Evolutionary conservation across 108 stramenopile species (phyloP).

Genomic region (Skeletonema menzelii): DNA sequence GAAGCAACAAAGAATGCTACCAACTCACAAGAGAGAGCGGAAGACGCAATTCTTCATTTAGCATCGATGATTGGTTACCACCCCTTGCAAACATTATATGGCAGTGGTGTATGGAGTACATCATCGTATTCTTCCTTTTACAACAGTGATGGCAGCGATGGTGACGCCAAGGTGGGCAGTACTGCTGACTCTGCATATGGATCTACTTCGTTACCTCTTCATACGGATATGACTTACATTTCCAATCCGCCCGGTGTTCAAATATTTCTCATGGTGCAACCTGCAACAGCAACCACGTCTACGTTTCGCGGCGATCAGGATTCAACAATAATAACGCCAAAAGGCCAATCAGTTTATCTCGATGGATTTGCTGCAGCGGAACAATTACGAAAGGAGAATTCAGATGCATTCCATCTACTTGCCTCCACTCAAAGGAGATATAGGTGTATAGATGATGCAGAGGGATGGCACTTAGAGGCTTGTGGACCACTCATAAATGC

Average conservation of each 20-base stretch:
- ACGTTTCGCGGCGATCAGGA: background rate
- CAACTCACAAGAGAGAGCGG: constrained; percentile 23
- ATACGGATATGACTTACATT: constrained; percentile 86
- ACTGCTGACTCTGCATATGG: constrained; percentile 86
- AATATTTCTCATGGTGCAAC: constrained; percentile 84
- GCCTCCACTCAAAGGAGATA: constrained; percentile 57
- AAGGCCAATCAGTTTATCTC: constrained; percentile 54
- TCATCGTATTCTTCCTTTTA: constrained; percentile 47
- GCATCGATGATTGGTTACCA: constrained; percentile 54
- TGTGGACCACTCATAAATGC: constrained; percentile 65
- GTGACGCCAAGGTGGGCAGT: constrained; percentile 54
- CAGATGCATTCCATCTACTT: constrained; percentile 60
- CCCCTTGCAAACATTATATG: constrained; percentile 82
- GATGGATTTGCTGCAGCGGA: constrained; percentile 80
- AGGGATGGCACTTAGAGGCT: constrained; percentile 84
- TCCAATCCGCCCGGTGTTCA: constrained; percentile 82
- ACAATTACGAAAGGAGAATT: constrained; percentile 45
- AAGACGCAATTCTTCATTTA: constrained; percentile 36
- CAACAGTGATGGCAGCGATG: constrained; percentile 12
- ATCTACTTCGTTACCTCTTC: constrained; percentile 68
- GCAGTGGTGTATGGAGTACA: constrained; percentile 75
- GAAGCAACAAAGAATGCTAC: constrained; percentile 13
- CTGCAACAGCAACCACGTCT: constrained; percentile 31
- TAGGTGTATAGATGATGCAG: constrained; percentile 59
- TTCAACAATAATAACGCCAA: constrained; percentile 2